Base-by-base conservation (phyloP, 2,329 filamentous ascomycete species). In the Xylariaceae sp. region DNA sequence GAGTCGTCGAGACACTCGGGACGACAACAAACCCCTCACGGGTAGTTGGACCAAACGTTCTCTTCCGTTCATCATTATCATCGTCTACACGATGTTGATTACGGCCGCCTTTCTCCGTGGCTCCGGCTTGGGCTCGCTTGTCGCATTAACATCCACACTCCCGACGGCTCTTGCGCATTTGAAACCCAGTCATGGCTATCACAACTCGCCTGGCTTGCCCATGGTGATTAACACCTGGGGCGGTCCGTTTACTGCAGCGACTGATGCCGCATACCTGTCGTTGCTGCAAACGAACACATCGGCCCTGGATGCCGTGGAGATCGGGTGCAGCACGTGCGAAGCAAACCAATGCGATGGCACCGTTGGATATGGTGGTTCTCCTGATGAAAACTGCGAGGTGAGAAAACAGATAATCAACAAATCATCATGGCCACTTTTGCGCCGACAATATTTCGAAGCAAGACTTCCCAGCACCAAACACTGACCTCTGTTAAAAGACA, bases 161-260 rank as follows among this genome's bases (percentile, higher is more conserved):
- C 61, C 63, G 49, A 44, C 57, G 7, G 52, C 60, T 10, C 37
- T 44, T 15, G 53, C 53, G n/a, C 35, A 51, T 50, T 58, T 51
- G 3, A 63, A 60, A 34, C 9, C 34, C 6, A 51, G 55, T 13
- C 10, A 45, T 39, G 8, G 37, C 2, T 8, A 53, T 4, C 45
- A 53, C 9, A 68, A 69, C 15, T 74, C 75, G 0, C 74, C 77
- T 1, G 73, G 74, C 4, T 69, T 81, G 4, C 80, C 80, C 2
- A 72, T 83, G 63, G 75, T 80, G 10, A 76, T 83, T 63, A 83
- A 82, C 68, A 83, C 81, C 5, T 83, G 81, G 81, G 76, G 76
- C 49, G 80, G 80, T 0, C 70, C 77, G 18, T 83, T 83, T 65
- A 79, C 75, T 2, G 75, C 74, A 1, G 80, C 80, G 18, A 83